A percentile compares a stretch with the other conserved stretches of the same genome.
phyloP scores from a whole-genome alignment of 768 basidiomycete species.

The Leccinellum rugosiceps region DNA sequence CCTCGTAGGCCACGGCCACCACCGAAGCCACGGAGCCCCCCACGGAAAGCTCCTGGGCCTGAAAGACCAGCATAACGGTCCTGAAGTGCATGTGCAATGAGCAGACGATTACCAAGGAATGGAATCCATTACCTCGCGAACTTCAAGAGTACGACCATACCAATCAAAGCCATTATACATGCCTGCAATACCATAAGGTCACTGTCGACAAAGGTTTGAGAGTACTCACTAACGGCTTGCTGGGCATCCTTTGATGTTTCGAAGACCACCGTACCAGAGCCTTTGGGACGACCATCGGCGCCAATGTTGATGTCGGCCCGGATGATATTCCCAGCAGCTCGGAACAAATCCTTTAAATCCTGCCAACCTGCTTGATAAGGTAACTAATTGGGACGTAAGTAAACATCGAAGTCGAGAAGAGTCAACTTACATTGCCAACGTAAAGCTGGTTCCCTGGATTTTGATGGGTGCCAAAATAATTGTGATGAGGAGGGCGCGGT shows the following conservation, averaged over 20 bases:
- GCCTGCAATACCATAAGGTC: constrained; percentile 40
- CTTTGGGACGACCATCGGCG: constrained; percentile 89
- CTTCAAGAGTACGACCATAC: constrained; percentile 94
- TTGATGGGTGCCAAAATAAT: constrained; percentile 54
- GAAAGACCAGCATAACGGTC: constrained; percentile 88
- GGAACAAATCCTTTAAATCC: constrained; percentile 96
- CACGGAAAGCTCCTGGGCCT: constrained; percentile 55
- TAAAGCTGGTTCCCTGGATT: constrained; percentile 89
- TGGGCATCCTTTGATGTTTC: constrained; percentile 87
- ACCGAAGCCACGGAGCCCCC: constrained; percentile 49
- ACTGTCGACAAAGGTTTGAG: neutral
- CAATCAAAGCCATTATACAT: constrained; percentile 99
- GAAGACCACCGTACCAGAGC: constrained; percentile 96
- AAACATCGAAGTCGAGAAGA: neutral
- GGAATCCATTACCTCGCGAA: constrained; percentile 69
- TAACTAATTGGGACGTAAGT: constrained; percentile 46
- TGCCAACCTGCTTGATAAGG: constrained; percentile 99
- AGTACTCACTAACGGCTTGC: constrained; percentile 80
- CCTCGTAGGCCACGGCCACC: constrained; percentile 34
- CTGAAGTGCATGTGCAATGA: constrained; percentile 33
- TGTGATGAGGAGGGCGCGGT: constrained; percentile 79
- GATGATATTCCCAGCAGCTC: constrained; percentile 91
- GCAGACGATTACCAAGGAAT: neutral
- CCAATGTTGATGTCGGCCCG: constrained; percentile 95
- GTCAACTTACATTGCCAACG: constrained; percentile 74